Conservation (phyloP, 176 grass and related monocot species). For the Olyra latifolia region DNA sequence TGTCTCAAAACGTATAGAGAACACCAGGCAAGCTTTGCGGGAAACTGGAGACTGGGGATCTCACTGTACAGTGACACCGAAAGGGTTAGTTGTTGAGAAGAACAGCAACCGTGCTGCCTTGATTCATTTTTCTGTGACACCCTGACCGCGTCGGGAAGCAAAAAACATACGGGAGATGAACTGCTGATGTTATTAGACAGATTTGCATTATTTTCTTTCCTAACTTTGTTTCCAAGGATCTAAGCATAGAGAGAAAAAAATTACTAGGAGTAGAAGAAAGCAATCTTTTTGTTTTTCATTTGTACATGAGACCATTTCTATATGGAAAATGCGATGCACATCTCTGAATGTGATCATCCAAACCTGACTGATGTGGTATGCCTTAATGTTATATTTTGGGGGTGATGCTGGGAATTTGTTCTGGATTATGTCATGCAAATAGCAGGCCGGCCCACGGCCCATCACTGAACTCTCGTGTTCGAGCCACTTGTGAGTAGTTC, state of each 20-base stretch:
- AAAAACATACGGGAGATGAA: conserved; percentile 7
- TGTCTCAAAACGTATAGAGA: conserved; percentile 27
- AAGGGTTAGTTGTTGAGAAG: background rate
- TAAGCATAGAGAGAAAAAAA: conserved; percentile 1
- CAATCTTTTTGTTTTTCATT: background rate
- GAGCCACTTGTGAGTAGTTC: too few relatives aligned
- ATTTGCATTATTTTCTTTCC: background rate
- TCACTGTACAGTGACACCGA: conserved; percentile 33
- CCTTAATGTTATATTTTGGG: background rate
- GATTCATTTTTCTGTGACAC: background rate
- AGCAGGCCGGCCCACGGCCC: too few relatives aligned
- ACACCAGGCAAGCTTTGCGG: background rate
- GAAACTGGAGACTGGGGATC: background rate
- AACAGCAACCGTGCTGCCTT: background rate
- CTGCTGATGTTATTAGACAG: conserved; percentile 7
- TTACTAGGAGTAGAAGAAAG: background rate
- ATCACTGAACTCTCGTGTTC: too few relatives aligned
- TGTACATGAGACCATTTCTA: background rate
- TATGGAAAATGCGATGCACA: background rate
- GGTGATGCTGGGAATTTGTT: background rate
- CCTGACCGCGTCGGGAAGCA: background rate
- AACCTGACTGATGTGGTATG: background rate
- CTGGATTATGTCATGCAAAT: too few relatives aligned
- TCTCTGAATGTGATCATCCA: background rate
- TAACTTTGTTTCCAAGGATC: background rate